These are phyloP conservation scores for Cystobasidium slooffiae DNA, from an alignment of 1,284 basidiomycete genomes.

Conservation along the genomic window DNA sequence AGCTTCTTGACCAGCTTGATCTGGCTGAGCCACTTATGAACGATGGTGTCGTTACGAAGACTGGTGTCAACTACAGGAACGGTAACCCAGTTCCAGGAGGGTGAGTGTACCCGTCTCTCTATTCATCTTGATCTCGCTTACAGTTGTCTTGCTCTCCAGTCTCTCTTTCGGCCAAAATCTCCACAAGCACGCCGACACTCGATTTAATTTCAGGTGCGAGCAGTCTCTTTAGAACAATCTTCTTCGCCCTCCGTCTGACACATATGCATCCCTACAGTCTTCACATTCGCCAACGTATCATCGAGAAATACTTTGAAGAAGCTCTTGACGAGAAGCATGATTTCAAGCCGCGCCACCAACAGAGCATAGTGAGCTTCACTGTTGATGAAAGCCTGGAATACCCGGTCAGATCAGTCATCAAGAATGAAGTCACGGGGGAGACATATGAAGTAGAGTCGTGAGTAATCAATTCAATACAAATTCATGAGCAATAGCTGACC, in stretches of 20 bases:
- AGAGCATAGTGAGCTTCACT: constrained; percentile 24
- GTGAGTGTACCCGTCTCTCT: constrained; percentile 7
- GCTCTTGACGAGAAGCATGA: constrained; percentile 33
- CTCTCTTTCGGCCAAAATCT: constrained; percentile 34
- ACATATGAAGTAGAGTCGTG: constrained; percentile 40
- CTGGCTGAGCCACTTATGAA: constrained; percentile 40
- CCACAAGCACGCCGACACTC: constrained; percentile 45
- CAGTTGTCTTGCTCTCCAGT: neutral
- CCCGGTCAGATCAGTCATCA: constrained; percentile 32
- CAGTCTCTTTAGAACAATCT: neutral
- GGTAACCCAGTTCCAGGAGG: constrained; percentile 39
- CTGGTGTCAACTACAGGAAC: constrained; percentile 42
- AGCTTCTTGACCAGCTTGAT: constrained; percentile 44
- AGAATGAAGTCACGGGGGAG: constrained; percentile 25
- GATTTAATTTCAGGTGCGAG: constrained; percentile 40
- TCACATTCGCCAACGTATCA: constrained; percentile 46
- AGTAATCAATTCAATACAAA: neutral
- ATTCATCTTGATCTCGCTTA: neutral
- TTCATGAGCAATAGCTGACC: neutral
- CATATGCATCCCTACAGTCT: neutral
- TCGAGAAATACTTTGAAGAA: constrained; percentile 41
- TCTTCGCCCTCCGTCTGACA: neutral
- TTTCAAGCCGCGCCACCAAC: constrained; percentile 19
- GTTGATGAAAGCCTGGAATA: constrained; percentile 37
- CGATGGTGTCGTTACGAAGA: constrained; percentile 32